Evolutionary conservation across 1,139 yeast genomes (phyloP).

Genomic region (Kodamaea suecica): DNA sequence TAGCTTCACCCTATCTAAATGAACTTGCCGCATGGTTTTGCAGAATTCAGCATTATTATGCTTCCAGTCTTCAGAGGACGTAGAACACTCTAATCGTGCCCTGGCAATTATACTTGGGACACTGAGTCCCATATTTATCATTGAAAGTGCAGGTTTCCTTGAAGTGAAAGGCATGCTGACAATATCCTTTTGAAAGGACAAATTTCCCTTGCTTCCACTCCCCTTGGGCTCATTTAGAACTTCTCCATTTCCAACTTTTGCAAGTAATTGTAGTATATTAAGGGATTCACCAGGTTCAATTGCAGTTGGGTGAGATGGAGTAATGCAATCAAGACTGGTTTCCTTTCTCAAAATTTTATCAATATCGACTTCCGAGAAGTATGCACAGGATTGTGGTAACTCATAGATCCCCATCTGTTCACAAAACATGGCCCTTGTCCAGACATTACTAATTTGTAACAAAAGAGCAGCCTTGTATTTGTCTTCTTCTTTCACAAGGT

Average conservation of each 20-base stretch:
- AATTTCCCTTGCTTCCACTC: not conserved
- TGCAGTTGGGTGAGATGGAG: conserved; percentile 77
- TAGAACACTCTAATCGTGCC: conserved; percentile 30
- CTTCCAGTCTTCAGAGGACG: conserved; percentile 26
- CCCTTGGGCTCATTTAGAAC: conserved; percentile 13
- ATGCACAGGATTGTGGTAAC: conserved; percentile 92
- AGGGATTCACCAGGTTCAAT: conserved; percentile 79
- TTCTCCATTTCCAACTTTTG: conserved; percentile 25
- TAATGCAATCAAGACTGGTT: conserved; percentile 80
- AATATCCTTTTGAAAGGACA: conserved; percentile 9
- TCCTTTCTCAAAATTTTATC: conserved; percentile 88
- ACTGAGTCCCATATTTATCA: conserved; percentile 21
- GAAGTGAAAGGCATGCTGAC: conserved; percentile 18
- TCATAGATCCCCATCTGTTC: conserved; percentile 88
- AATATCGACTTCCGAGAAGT: conserved; percentile 90
- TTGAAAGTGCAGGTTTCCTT: conserved; percentile 24
- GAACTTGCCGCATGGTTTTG: conserved; percentile 16
- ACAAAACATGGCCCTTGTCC: conserved; percentile 97
- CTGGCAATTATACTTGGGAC: conserved; percentile 20
- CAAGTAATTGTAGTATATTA: conserved; percentile 54
- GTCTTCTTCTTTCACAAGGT: conserved; percentile 70
- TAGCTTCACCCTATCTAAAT: conserved; percentile 6
- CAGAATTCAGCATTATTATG: conserved; percentile 15
- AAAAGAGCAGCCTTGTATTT: conserved; percentile 74
- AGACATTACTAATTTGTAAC: conserved; percentile 81